Evolutionary conservation across 768 basidiomycete species (phyloP), one percentile per base, ranked within the genome.

Genomic region (Rhodotorula paludigena): DNA sequence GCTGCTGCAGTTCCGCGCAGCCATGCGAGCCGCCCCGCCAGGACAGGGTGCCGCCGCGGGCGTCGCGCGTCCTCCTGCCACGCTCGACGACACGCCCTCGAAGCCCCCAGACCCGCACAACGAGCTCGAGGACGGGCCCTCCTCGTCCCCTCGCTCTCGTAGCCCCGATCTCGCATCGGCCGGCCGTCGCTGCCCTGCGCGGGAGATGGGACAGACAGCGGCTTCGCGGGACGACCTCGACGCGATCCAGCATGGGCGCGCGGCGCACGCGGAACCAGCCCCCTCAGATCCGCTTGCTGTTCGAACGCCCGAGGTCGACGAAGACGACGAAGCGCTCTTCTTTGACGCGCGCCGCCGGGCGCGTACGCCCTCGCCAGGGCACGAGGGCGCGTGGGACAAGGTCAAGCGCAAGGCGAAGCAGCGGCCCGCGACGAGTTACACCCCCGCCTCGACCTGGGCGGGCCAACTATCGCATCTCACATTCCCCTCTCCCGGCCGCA

Each of bases 361-460:
- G 10, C 55, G 39, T 12, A 25, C 35, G 36, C 12, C 35, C 21
- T 9, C 23, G 12, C 35, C 12, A 38, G 53, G 10, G 5, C 25
- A 25, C 10, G 15, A 11, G 36, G 12, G 15, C 9, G 9, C 3
- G 35, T 7, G 15, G 3, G 5, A 5, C 23, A 20, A 2, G 23
- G 6, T 5, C 36, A 57, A 48, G 36, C 5, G 41, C n/a, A 57
- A 39, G 28, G 12, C 14, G 10, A 42, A 53, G 51, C 32, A 35
- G 12, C 30, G 66, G 3, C 66, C 66, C 2, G 60, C 42, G 28
- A 53, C 56, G 28, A 5, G 23, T 3, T 28, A 58, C 60, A 30
- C 58, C 18, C 56, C 66, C 10, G 8, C 65, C 2, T n/a, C 66
- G 16, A 10, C 52, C 7, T 68, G 66, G 66, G 36, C 61, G 7